Evolutionary conservation across 441 rosid genomes (phyloP).

Genomic region (Euphorbia celastroides): DNA sequence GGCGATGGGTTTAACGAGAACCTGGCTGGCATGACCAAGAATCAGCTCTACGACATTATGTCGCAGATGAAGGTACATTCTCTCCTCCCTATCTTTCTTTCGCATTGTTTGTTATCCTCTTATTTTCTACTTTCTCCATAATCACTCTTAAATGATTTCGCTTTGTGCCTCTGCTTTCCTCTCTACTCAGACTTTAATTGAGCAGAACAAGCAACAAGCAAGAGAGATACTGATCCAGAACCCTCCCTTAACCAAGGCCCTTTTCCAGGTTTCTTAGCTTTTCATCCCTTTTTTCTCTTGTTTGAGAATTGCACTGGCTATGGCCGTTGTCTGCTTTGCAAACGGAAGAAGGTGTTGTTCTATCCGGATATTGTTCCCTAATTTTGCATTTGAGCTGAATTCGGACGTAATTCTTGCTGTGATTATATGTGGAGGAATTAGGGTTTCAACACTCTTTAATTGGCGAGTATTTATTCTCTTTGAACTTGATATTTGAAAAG

Average conservation of each 20-base stretch:
- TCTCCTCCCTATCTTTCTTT: neutral
- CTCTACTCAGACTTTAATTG: constrained; percentile 55
- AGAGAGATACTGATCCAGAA: constrained; percentile 78
- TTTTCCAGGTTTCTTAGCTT: constrained; percentile 61
- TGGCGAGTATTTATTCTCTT: neutral
- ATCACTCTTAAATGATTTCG: neutral
- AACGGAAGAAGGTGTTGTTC: neutral
- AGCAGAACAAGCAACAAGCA: constrained; percentile 88
- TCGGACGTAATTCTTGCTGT: constrained; percentile 4
- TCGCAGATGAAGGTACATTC: constrained; percentile 73
- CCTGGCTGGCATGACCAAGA: constrained; percentile 90
- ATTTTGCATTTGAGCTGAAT: neutral
- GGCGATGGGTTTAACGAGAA: constrained; percentile 67
- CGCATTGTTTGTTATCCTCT: neutral
- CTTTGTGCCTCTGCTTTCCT: neutral
- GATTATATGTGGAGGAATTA: constrained; percentile 2
- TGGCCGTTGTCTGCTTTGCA: neutral
- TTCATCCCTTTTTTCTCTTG: neutral
- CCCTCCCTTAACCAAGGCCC: constrained; percentile 84
- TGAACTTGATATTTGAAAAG: neutral
- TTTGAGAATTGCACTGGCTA: neutral
- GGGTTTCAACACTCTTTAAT: constrained; percentile 12
- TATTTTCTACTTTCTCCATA: neutral
- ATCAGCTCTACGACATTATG: constrained; percentile 88
- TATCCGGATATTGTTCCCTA: neutral